Evolutionary conservation across 2,329 filamentous ascomycete genomes (phyloP), one percentile per base, ranked within the genome.

Genomic region (Diaporthe vexans): DNA sequence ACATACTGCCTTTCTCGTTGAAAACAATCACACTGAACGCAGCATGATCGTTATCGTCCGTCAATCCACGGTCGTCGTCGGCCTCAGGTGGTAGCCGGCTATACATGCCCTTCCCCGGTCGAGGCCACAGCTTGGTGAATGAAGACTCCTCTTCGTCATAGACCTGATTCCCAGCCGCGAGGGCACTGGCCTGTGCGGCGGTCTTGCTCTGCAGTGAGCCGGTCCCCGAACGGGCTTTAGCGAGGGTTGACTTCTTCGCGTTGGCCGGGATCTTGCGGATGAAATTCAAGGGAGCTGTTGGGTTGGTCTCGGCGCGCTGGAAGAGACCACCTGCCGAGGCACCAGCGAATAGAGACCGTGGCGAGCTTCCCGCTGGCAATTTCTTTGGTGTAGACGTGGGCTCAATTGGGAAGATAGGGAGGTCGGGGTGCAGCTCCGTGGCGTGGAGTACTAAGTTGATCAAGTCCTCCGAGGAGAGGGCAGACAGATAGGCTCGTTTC

Each of bases 361-460:
- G 65, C 81, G 84, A 77, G 76, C 78, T 76, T 43, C 75, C 78
- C 21, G 69, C 52, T 58, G 54, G 6, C 40, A 72, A 26, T 26
- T 69, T 76, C 46, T 46, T 69, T 26, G 51, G 48, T 3, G 48
- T n/a, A 19, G 52, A 17, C 8, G 65, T 29, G 37, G 72, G 11
- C 21, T 70, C 40, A 40, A 59, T 24, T n/a, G 87, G 88, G 78
- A 94, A 95, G 70, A 95, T 85, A 7, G 92, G 90, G 8, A 95
- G 84, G 71, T 91, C 88, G 3, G 93, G 92, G 75, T 93, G 87
- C 2, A 90, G 82, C 61, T 88, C 88, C 37, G 89, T 90, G 74
- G 91, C 87, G 76, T 89, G 88, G 74, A 94, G 85, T 48, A 95
- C 85, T 37, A 95, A 86, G 71, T 89, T 88, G 61, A 94, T 89